phyloP scores from a whole-genome alignment of 1,284 basidiomycete species.

The Coriolopsis trogii region DNA sequence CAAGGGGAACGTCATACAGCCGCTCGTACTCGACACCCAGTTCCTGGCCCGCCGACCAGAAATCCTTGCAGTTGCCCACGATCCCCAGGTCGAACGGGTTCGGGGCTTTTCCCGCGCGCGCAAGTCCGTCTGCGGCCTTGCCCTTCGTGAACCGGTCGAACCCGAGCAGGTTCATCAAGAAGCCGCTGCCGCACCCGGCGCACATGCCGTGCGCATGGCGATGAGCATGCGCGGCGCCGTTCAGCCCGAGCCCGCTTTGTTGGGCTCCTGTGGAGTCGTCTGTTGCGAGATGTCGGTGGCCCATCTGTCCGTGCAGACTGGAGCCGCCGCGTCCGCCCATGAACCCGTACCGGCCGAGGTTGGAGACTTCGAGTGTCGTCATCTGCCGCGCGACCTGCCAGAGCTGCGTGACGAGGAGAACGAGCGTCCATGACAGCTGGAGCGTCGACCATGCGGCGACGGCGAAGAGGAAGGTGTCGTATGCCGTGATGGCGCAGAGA shows the following conservation, averaged over 20 bases:
- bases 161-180: slow-evolving; percentile 88
- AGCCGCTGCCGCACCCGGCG: slow-evolving; percentile 51
- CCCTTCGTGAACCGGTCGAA: slow-evolving; percentile 93
- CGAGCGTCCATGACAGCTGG: slow-evolving; percentile 91
- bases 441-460: slow-evolving; percentile 86
- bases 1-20: slow-evolving; percentile 87
- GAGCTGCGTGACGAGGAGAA: slow-evolving; percentile 84
- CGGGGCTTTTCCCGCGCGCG: slow-evolving; percentile 62
- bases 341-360: slow-evolving; percentile 93
- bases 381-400: slow-evolving; percentile 95
- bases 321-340: slow-evolving; percentile 94
- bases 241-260: slow-evolving; percentile 14
- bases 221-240: slow-evolving; percentile 21
- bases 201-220: slow-evolving; percentile 40
- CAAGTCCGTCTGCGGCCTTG: slow-evolving; percentile 83
- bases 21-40: slow-evolving; percentile 89
- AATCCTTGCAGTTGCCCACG: slow-evolving; percentile 90
- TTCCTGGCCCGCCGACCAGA: slow-evolving; percentile 88
- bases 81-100: slow-evolving; percentile 95
- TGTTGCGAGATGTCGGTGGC: slow-evolving; percentile 49
- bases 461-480: slow-evolving; percentile 85
- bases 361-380: slow-evolving; percentile 96
- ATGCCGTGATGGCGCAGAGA: slow-evolving; percentile 70
- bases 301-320: slow-evolving; percentile 68
- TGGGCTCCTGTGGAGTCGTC: slow-evolving; percentile 25